Base-by-base conservation (phyloP, 192 early-diverging fungal species). In the Coemansia sp. region DNA sequence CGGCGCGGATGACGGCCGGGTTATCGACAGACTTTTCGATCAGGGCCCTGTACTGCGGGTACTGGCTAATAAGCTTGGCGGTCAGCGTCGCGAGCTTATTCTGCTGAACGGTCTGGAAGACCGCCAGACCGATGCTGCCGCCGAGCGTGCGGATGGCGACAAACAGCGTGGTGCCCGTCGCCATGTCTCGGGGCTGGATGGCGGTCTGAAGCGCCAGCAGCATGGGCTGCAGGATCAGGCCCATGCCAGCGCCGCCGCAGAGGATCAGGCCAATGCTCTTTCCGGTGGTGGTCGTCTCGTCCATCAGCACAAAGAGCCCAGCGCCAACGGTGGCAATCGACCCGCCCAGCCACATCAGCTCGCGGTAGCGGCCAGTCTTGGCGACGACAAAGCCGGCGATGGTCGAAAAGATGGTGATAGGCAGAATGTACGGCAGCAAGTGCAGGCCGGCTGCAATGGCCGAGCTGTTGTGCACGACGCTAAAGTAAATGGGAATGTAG, bases 351-450 rank as follows among this genome's bases (percentile, higher is more conserved):
- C 83, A 89, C 63, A 92, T 70, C 38, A 88, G 89, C 22, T 86
- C 79, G 8, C 86, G 74, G 78, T 92, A 93, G 49, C 68, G 74
- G 13, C 89, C 88, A 29, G 87, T 86, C 39, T 83, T 74, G 2
- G 88, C 86, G 6, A 91, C 85, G 39, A 87, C 64, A 33, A 88
- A 73, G 33, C 95, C 94, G 20, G 88, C 81, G 27, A 75, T 53
- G 47, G 95, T 88, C 39, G 88, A 81, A 39, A 88, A 64, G 33
- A 92, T 24, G 36, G 90, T 88, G n/a, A 91, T 74, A 36, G 86
- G 85, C 39, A 93, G 66, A 43, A 95, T 87, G n/a, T 92, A 73
- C 1, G 95, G 93, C 49, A 98, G 76, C 52, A 90, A 75, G 57
- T 91, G 84, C 31, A 98, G 61, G 24, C 94, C 94, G 12, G 91